phyloP scores from a whole-genome alignment of 768 basidiomycete genomes.

The Sistotremastrum suecicum region DNA sequence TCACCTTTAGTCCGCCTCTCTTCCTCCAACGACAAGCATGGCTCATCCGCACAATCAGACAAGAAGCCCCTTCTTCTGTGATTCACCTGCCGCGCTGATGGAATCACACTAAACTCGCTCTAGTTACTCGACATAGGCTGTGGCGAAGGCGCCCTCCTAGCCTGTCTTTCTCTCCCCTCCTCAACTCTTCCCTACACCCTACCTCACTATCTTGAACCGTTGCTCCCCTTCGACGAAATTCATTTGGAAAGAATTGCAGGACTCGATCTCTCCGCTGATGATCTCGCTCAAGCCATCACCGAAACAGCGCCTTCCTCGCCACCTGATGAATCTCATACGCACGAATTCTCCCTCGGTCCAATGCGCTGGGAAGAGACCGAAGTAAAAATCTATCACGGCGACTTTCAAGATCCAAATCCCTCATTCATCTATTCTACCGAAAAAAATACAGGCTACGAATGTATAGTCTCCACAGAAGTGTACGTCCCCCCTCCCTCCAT shows the following conservation, averaged over 20 bases:
- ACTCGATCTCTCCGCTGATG: slow-evolving; percentile 44
- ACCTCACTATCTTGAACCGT: slow-evolving; percentile 16
- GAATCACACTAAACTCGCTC: not conserved
- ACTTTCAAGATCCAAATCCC: slow-evolving; percentile 51
- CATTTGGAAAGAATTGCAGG: slow-evolving; percentile 46
- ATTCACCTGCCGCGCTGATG: slow-evolving; percentile 6
- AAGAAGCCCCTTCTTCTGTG: slow-evolving; percentile 41
- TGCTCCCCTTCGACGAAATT: slow-evolving; percentile 23
- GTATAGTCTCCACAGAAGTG: slow-evolving; percentile 75
- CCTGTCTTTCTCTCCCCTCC: slow-evolving; percentile 58
- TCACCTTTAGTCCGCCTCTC: slow-evolving; percentile 56
- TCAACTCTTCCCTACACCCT: slow-evolving; percentile 41
- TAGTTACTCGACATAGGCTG: slow-evolving; percentile 78
- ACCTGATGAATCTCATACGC: slow-evolving; percentile 5
- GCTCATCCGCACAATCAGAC: slow-evolving; percentile 49
- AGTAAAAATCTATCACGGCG: slow-evolving; percentile 62
- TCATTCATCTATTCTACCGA: slow-evolving; percentile 34
- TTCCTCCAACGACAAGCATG: slow-evolving; percentile 57
- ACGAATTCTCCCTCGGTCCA: slow-evolving; percentile 4
- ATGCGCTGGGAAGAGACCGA: slow-evolving; percentile 56
- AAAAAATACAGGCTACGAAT: slow-evolving; percentile 23
- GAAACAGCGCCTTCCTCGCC: slow-evolving; percentile 28
- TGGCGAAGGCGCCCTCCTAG: slow-evolving; percentile 64
- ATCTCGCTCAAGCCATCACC: slow-evolving; percentile 41
- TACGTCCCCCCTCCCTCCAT: slow-evolving; percentile 17